Evolutionary conservation across 176 grass and related monocot genomes (phyloP).

Genomic region (Guadua angustifolia): DNA sequence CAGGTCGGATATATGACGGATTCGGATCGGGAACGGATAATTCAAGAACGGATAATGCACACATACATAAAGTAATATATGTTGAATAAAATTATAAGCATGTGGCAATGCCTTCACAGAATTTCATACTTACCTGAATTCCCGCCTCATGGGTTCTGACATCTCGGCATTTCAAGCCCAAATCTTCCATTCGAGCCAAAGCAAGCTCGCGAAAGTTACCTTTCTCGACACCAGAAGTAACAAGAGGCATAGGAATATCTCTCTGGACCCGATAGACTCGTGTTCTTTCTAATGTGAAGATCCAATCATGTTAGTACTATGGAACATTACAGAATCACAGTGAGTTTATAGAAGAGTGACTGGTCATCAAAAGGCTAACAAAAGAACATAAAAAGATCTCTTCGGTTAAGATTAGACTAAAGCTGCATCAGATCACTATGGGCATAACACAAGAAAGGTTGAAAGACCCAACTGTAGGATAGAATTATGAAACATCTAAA

Average conservation of each 20-base stretch:
- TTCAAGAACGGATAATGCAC: too few species aligned
- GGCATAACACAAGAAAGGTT: slow-evolving; percentile 20
- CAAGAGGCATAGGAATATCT: slow-evolving; percentile 99
- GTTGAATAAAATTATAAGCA: slow-evolving; percentile 20
- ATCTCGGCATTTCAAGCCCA: slow-evolving; percentile 97
- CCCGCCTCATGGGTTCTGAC: slow-evolving; percentile 97
- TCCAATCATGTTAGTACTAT: background rate
- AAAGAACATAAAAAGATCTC: slow-evolving; percentile 15
- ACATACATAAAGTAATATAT: too few species aligned
- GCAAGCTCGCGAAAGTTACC: slow-evolving; percentile 97
- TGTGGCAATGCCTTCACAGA: slow-evolving; percentile 15
- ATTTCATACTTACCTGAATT: slow-evolving; percentile 71
- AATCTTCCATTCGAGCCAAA: slow-evolving; percentile 92
- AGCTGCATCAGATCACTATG: background rate
- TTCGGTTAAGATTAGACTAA: background rate
- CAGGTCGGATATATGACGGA: too few species aligned
- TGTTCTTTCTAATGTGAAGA: slow-evolving; percentile 46
- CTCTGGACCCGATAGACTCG: slow-evolving; percentile 93
- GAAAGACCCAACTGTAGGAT: slow-evolving; percentile 21
- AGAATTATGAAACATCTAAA: slow-evolving; percentile 3
- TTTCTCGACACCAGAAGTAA: slow-evolving; percentile 98
- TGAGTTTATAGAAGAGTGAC: background rate
- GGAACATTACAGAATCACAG: background rate
- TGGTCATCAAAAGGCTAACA: background rate
- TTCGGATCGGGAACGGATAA: too few species aligned